Base-by-base conservation (phyloP, 225 moss, liverwort and hornwort genomes). In the Marchantia polymorpha region DNA sequence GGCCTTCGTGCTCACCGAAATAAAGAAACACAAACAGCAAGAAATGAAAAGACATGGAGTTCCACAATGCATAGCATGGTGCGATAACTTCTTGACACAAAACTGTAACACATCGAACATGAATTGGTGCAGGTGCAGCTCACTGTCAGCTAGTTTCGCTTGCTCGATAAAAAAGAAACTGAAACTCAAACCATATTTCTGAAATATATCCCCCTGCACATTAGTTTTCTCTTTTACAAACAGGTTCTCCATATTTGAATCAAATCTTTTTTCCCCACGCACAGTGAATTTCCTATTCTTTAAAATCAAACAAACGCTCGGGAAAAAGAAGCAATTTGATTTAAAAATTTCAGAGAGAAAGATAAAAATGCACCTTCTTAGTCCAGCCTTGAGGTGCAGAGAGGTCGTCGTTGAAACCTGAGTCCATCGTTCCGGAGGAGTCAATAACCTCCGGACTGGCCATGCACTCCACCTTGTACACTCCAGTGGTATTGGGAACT, bases 301-400 rank as follows among this genome's bases (percentile, higher is more conserved):
- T 16, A 69, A 69, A 52, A 23, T 25, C 72, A 13, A 72, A 12
- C 4, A 52, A n/a, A 25, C 10, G 23, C 48, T 72, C 19, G 51
- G 47, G 12, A 7, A 52, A 49, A 52, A 23, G 0, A 72, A 52
- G 25, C 17, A 25, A 50, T 22, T 52, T 29, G 4, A 65, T 25
- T 27, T 65, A 9, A 2, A 48, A 49, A 71, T n/a, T 64, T 65
- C 22, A 5, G 48, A 65, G 29, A 48, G 20, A 49, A 27, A 27
- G 64, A n/a, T n/a, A n/a, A n/a, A 48, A 69, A 26, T 64, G 76
- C 74, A 90, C 88, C 88, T 87, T 91, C 75, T 87, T 92, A 39
- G 83, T 87, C 91, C 88, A 92, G 81, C 90, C 90, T 82, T 79
- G 63, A 6, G 83, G 81, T 75, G 82, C 86, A 60, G 70, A 85